These are phyloP conservation scores for Triticum dicoccoides DNA, from an alignment of 176 grass and related monocot genomes.

Conservation along the genomic window DNA sequence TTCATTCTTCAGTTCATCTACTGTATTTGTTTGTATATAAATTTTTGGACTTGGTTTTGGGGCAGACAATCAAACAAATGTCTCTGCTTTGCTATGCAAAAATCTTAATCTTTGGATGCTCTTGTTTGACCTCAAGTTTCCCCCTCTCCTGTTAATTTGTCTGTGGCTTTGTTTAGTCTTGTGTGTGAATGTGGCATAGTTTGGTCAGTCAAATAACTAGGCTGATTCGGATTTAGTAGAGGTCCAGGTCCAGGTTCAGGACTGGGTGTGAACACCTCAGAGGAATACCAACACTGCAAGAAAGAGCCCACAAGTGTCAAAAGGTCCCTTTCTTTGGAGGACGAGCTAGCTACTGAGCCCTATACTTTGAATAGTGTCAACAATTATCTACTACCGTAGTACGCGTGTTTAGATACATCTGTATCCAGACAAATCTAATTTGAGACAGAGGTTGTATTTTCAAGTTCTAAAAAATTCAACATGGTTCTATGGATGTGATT, in stretches of 20 bases:
- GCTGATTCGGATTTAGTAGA: neutral
- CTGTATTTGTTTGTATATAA: neutral
- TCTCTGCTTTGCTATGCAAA: neutral
- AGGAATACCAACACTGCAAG: neutral
- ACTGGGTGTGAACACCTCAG: neutral
- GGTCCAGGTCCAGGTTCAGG: neutral
- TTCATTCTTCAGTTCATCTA: neutral
- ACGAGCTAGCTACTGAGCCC: too few species aligned
- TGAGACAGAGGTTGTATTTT: too few species aligned
- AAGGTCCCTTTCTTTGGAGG: too few species aligned
- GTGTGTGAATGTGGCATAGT: neutral
- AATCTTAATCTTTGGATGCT: neutral
- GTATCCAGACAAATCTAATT: too few species aligned
- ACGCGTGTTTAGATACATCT: too few species aligned
- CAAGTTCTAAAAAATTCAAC: too few species aligned
- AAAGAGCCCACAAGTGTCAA: neutral
- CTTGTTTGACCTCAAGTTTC: neutral
- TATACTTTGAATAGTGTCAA: too few species aligned
- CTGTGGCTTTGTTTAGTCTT: neutral
- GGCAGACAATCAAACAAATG: neutral
- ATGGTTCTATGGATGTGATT: too few species aligned
- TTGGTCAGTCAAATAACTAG: neutral
- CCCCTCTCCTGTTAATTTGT: neutral
- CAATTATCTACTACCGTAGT: too few species aligned
- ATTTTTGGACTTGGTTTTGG: neutral